Evolutionary conservation across 2,329 filamentous ascomycete genomes (phyloP), one percentile per base, ranked within the genome.

Genomic region (Teratosphaeria destructans): DNA sequence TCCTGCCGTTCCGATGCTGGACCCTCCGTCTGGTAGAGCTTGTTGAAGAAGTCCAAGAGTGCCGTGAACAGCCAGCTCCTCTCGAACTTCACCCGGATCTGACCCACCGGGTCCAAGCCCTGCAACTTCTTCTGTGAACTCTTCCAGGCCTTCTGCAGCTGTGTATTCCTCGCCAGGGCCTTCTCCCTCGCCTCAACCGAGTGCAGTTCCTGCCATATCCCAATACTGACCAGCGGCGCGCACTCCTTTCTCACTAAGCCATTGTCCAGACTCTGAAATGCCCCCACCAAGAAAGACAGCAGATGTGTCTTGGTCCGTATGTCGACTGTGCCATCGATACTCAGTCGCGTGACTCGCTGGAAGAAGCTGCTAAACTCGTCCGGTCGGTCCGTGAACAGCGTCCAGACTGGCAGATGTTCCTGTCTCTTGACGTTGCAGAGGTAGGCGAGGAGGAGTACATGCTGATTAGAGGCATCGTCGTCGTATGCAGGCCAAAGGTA

Each of bases 401-500:
- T 82, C 95, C 95, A 99, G 71, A 88, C 88, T 67, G 90, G 85
- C 58, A 97, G 79, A 70, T 88, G 87, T 72, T 97, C 93, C 65
- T 90, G 85, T 70, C 87, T 84, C 78, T 96, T 97, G 61, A 92
- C 86, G 73, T 93, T 95, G 63, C 89, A 83, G 68, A 99, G 86
- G 63, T 96, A 75, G 16, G 88, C 88, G 69, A 97, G 85, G 63
- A 99, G 80, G 37, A 97, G 79, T 58, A 96, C 87, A 73, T 99
- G 93, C 69, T 91, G 87, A 73, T 99, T 95, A 35, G 93, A 95
- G 3, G 90, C 85, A 68, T 94, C 86, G 16, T 71, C 65, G 12
- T 83, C 85, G 72, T 95, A 99, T 57, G 88, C 90, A 54, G 94
- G 94, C 94, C 94, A 99, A 32, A 99, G 81, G 71, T 95, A 97